Evolutionary conservation across 352 stramenopile genomes (phyloP), one percentile per base, ranked within the genome.

Genomic region (Phytophthora boehmeriae): DNA sequence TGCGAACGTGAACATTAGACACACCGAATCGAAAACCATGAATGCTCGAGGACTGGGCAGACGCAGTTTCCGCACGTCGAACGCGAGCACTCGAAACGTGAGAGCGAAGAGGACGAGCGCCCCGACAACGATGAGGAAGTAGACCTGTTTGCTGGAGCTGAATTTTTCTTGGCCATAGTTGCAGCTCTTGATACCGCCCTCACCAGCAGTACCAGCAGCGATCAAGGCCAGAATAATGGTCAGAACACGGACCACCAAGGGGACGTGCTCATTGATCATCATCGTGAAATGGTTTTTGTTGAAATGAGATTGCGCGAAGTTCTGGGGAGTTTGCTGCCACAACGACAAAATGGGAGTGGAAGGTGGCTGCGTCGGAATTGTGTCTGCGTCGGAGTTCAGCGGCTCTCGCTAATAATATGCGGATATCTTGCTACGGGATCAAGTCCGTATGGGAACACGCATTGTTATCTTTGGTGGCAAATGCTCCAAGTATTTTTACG

Each of bases 1-100:
- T 5, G 76, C 69, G 52, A 90, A 90, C 23, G 76, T 78, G 54
- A 90, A 72, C n/a, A 90, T 19, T 5, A 87, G 59, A 45, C 79
- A 83, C 19, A 88, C 35, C 3, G 58, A 63, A 48, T 89, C 78
- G 36, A 90, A 84, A 9, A 68, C 43, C 16, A 89, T 32, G 28
- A 80, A 64, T 9, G 67, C 62, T 4, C 67, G 58, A 30, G 68
- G 35, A 43, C 68, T 76, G n/a, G 76, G 78, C 8, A 78, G 67
- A 8, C 76, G 76, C 16, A 74, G 67, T 36, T 75, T 75, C 62
- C 84, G 84, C 47, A 86, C 70, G 51, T 89, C 77, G 47, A 89
- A 88, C n/a, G 68, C 43, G 3, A 81, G 14, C 16, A 89, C 54
- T 8, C 77, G 75, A n/a, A 76, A 8, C 5, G 62, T 56, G 54